Evolutionary conservation across 306 rosid genomes (phyloP).

Genomic region (Lablab purpureus): DNA sequence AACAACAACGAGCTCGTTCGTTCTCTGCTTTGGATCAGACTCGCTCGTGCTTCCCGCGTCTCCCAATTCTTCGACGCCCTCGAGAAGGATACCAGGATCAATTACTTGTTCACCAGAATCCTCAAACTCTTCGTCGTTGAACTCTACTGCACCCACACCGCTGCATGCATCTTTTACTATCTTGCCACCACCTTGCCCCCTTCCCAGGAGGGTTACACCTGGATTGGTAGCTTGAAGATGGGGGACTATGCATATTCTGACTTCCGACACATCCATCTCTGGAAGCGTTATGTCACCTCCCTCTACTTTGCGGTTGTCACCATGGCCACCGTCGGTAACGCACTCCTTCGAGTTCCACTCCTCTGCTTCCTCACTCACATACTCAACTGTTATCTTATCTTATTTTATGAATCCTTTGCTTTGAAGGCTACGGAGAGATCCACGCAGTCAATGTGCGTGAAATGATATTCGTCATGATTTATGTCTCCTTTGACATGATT

Average conservation of each 20-base stretch:
- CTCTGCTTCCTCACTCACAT: too few relatives aligned
- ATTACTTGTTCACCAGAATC: slow-evolving; percentile 63
- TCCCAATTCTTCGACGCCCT: slow-evolving; percentile 59
- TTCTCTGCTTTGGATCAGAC: slow-evolving; percentile 65
- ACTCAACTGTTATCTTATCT: too few relatives aligned
- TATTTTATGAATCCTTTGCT: background rate
- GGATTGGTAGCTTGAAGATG: slow-evolving; percentile 78
- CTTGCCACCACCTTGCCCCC: slow-evolving; percentile 70
- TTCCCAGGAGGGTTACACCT: slow-evolving; percentile 63
- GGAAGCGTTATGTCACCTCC: slow-evolving; percentile 72
- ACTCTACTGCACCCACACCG: slow-evolving; percentile 73
- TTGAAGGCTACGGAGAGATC: slow-evolving; percentile 72
- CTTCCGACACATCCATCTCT: slow-evolving; percentile 62
- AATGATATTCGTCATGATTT: slow-evolving; percentile 76
- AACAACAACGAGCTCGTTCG: slow-evolving; percentile 58
- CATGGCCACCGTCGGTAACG: slow-evolving; percentile 68
- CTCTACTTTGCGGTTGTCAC: slow-evolving; percentile 78
- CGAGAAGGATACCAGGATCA: slow-evolving; percentile 66
- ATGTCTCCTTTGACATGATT: slow-evolving; percentile 76
- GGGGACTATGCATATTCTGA: slow-evolving; percentile 65
- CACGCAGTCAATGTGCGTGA: slow-evolving; percentile 76
- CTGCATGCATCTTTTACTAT: slow-evolving; percentile 75
- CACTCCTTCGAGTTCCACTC: too few relatives aligned
- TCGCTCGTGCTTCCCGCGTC: slow-evolving; percentile 60
- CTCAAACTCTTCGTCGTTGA: slow-evolving; percentile 69